A percentile compares a stretch with the other conserved stretches of the same genome.
phyloP scores from a whole-genome alignment of 805 yeast genomes.

The Jamesozyma gamospora region DNA sequence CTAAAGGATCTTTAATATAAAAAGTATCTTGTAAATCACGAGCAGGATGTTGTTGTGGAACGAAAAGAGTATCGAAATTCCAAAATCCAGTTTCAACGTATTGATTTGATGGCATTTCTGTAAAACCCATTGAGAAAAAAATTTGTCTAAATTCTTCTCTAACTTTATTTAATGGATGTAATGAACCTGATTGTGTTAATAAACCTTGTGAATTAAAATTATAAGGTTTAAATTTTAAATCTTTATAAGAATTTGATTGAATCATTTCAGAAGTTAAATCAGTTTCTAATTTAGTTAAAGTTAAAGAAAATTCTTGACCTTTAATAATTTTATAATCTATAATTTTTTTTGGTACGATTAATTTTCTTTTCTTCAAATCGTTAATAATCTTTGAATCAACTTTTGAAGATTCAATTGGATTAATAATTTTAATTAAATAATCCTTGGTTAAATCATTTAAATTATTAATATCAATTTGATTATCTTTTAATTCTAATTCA shows the following conservation, averaged over 20 bases:
- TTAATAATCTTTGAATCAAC: conserved; percentile 54
- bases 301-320: conserved; percentile 76
- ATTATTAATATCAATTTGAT: conserved; percentile 34
- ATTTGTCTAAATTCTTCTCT: conserved; percentile 97
- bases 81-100: conserved; percentile 98
- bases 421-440: conserved; percentile 45
- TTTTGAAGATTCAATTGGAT: not conserved
- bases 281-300: conserved; percentile 75
- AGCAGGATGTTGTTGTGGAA: conserved; percentile 99
- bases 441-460: conserved; percentile 53
- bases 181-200: conserved; percentile 76
- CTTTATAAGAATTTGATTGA: conserved; percentile 69
- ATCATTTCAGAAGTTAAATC: conserved; percentile 94
- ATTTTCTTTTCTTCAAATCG: conserved; percentile 92
- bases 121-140: conserved; percentile 95
- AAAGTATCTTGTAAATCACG: conserved; percentile 98
- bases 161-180: conserved; percentile 93
- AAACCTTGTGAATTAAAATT: conserved; percentile 95
- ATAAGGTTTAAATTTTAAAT: conserved; percentile 82
- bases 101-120: conserved; percentile 98
- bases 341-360: conserved; percentile 58
- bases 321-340: conserved; percentile 68
- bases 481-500: conserved; percentile 45
- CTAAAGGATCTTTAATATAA: conserved; percentile 85
- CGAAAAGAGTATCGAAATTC: conserved; percentile 94